Evolutionary conservation across 495 filamentous ascomycete species (phyloP).

Genomic region (Penicillium egyptiacum): DNA sequence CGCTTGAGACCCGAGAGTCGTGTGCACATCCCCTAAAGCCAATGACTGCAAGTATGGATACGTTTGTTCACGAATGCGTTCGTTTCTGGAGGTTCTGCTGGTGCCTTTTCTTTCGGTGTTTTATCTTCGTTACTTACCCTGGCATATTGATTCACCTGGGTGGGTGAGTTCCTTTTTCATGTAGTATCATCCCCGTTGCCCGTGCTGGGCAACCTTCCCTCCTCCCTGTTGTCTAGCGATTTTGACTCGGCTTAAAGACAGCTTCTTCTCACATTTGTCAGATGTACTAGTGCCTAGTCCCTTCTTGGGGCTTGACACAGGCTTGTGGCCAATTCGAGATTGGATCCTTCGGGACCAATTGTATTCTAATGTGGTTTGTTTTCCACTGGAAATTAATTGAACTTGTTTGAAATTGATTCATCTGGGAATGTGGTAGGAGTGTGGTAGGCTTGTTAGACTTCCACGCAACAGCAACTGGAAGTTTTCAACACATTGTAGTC

Average conservation of each 20-base stretch:
- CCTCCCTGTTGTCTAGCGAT: constrained; percentile 34
- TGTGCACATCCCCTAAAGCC: constrained; percentile 12
- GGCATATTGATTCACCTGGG: constrained; percentile 22
- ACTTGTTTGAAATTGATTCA: not conserved
- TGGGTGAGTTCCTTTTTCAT: constrained; percentile 25
- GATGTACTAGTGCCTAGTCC: not conserved
- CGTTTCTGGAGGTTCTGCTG: constrained; percentile 9
- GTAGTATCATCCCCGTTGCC: constrained; percentile 36
- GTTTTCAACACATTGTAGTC: no score
- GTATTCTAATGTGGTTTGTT: constrained; percentile 22
- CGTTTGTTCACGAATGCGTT: constrained; percentile 17
- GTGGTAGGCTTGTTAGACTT: not conserved
- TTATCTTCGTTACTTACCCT: constrained; percentile 12
- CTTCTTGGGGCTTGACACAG: not conserved
- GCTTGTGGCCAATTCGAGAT: constrained; percentile 11
- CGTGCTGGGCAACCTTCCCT: constrained; percentile 18
- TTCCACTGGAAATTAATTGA: constrained; percentile 15
- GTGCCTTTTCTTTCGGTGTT: constrained; percentile 7
- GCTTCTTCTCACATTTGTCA: not conserved
- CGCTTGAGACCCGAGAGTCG: constrained; percentile 1
- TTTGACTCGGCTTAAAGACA: constrained; percentile 14
- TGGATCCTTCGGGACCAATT: constrained; percentile 16
- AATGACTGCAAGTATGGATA: constrained; percentile 8
- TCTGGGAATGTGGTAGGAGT: not conserved
- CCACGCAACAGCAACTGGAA: not conserved